phyloP scores from a whole-genome alignment of 768 basidiomycete species.

The Pisolithus microcarpus region DNA sequence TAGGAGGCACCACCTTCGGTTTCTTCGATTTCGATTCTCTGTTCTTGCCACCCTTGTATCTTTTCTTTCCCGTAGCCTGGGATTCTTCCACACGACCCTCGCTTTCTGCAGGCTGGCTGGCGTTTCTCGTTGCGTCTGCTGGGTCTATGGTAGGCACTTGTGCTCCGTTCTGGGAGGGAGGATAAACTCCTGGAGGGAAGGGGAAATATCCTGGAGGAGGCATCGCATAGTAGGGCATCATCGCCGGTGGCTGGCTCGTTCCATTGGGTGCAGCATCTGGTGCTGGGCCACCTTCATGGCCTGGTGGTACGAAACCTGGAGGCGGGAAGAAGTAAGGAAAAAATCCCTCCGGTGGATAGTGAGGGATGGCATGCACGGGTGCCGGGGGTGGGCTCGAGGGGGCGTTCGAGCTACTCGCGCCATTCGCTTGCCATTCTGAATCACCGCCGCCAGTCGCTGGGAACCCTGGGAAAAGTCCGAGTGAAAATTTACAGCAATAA shows the following conservation, averaged over 20 bases:
- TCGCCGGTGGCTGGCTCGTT: conserved; percentile 22
- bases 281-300: conserved; percentile 30
- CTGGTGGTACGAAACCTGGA: conserved; percentile 34
- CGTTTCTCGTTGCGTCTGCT: conserved; percentile 19
- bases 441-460: conserved; percentile 20
- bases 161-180: conserved; percentile 24
- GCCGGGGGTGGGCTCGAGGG: conserved; percentile 15
- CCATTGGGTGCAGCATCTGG: conserved; percentile 28
- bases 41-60: conserved; percentile 24
- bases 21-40: conserved; percentile 28
- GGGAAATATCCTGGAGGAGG: conserved; percentile 37
- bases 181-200: conserved; percentile 25
- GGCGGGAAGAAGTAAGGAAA: conserved; percentile 38
- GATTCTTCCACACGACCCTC: conserved; percentile 13
- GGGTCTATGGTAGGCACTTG: conserved; percentile 21
- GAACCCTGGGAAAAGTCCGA: conserved; percentile 10
- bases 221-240: conserved; percentile 31
- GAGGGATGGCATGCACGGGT: conserved; percentile 19
- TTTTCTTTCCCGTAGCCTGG: conserved; percentile 21
- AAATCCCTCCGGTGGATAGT: conserved; percentile 36
- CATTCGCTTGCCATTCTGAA: conserved; percentile 28
- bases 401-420: conserved; percentile 10
- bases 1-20: conserved; percentile 13
- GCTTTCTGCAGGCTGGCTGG: conserved; percentile 11
- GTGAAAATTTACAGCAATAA: conserved; percentile 1